Evolutionary conservation across 257 asterid genomes (phyloP).

Genomic region (Solanum acaule): DNA sequence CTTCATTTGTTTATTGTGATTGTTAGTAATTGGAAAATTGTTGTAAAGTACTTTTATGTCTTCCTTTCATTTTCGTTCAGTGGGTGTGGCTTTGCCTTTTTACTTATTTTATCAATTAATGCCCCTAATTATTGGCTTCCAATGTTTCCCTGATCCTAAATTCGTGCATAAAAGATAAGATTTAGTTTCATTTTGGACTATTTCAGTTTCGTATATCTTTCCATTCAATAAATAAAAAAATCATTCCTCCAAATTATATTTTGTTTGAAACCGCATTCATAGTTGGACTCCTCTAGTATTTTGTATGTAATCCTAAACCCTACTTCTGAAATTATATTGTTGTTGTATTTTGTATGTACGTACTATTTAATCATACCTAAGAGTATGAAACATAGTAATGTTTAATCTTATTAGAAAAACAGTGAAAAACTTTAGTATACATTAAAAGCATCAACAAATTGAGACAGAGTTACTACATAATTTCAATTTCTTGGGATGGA

Average conservation of each 20-base stretch:
- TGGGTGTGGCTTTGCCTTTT: constrained; percentile 35
- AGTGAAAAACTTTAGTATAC: neutral
- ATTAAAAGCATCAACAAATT: neutral
- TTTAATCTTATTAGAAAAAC: neutral
- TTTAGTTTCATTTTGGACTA: neutral
- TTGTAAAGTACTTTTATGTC: constrained; percentile 42
- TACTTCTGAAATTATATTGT: too few species aligned
- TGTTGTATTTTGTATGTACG: neutral
- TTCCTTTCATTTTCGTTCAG: constrained; percentile 55
- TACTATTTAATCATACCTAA: neutral
- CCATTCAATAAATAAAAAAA: neutral
- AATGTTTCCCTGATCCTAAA: neutral
- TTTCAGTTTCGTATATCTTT: neutral
- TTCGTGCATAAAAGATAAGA: neutral
- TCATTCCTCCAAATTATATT: neutral
- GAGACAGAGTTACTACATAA: neutral
- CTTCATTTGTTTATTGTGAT: constrained; percentile 16
- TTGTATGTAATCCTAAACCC: too few species aligned
- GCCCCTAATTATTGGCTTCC: neutral
- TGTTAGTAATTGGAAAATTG: constrained; percentile 20
- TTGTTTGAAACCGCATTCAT: neutral
- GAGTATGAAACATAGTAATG: neutral
- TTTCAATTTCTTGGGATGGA: neutral
- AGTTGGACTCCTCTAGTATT: too few species aligned
- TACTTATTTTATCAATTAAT: constrained; percentile 12